A percentile compares a stretch with the other conserved stretches of the same genome.
Evolutionary conservation across 768 basidiomycete genomes (phyloP).

Genomic region (Cystoderma amianthinum): DNA sequence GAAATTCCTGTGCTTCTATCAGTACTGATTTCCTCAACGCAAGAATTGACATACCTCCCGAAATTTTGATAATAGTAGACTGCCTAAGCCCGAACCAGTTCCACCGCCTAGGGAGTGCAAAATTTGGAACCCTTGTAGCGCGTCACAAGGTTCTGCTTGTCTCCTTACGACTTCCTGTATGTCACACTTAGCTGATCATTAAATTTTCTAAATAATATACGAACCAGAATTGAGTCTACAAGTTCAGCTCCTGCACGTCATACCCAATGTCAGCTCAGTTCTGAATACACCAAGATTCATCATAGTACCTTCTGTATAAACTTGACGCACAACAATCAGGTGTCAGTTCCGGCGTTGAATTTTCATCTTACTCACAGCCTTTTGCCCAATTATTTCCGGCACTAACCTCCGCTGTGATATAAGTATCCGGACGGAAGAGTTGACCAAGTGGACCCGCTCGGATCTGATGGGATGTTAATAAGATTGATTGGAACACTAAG

Average conservation of each 20-base stretch:
- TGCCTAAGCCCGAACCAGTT: constrained; percentile 83
- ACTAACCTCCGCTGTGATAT: constrained; percentile 50
- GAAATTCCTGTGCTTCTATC: constrained; percentile 33
- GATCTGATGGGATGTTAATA: constrained; percentile 30
- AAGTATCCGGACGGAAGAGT: constrained; percentile 88
- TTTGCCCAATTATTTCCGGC: constrained; percentile 97
- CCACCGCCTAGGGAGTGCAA: constrained; percentile 90
- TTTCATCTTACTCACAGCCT: constrained; percentile 67
- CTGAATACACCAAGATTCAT: constrained; percentile 1
- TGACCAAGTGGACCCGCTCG: constrained; percentile 62
- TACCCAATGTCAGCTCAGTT: neutral
- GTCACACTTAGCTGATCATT: constrained; percentile 1
- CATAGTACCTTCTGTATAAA: constrained; percentile 78
- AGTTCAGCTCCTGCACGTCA: constrained; percentile 72
- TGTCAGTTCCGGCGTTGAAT: no score
- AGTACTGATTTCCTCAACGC: neutral
- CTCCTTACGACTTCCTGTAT: constrained; percentile 65
- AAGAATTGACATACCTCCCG: constrained; percentile 48
- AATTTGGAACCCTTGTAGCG: constrained; percentile 87
- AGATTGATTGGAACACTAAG: neutral
- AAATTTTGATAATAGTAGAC: constrained; percentile 72
- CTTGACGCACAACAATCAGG: constrained; percentile 35
- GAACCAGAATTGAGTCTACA: constrained; percentile 72
- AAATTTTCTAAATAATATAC: no score
- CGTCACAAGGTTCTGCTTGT: constrained; percentile 78